Base-by-base conservation (phyloP, 2,329 filamentous ascomycete genomes). In the Xenoacremonium recifei region DNA sequence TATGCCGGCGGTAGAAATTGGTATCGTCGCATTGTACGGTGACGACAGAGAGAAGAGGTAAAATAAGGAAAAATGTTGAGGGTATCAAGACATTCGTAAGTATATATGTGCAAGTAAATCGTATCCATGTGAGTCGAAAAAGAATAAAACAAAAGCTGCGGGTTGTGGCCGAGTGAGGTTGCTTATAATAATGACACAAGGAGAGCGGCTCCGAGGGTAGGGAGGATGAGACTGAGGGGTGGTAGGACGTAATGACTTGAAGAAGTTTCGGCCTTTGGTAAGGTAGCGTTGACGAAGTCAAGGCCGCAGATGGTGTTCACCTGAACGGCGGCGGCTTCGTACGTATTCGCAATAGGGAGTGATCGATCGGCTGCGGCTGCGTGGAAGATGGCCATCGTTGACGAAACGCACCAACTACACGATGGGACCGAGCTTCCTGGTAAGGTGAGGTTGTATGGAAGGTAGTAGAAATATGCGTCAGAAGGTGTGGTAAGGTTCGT, bases 331-430 rank as follows among this genome's bases (percentile, higher is more conserved):
- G 90, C 89, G 9, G 69, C 57, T 5, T 75, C 66, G 61, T 96
- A 97, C 0, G 83, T 87, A 13, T 71, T 63, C 19, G 79, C 77
- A 35, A 97, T 76, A 6, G 82, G 77, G 53, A 87, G 81, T 4
- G 71, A 76, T 25, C 79, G 71, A 54, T 90, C 80, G 12, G 76
- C 72, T 0, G 87, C 82, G 21, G 84, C 85, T 1, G 77, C 67
- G 39, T 86, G 82, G 64, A 87, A 96, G 15, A 95, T 78, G 19
- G 75, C 75, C 89, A 97, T 95, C 4, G 87, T 92, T 47, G 87
- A 73, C 58, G 84, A 75, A 32, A 93, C 73, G 63, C 93, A 97
- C 30, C 70, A 69, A 54, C 79, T 84, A 70, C 93, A 99, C 1
- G 77, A 80, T 1, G 90, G 88, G n/a, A 75, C 72, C 19, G 83